Evolutionary conservation across 371 early-diverging fungal species (phyloP), one percentile per base, ranked within the genome.

Genomic region (Syncephalis fuscata): DNA sequence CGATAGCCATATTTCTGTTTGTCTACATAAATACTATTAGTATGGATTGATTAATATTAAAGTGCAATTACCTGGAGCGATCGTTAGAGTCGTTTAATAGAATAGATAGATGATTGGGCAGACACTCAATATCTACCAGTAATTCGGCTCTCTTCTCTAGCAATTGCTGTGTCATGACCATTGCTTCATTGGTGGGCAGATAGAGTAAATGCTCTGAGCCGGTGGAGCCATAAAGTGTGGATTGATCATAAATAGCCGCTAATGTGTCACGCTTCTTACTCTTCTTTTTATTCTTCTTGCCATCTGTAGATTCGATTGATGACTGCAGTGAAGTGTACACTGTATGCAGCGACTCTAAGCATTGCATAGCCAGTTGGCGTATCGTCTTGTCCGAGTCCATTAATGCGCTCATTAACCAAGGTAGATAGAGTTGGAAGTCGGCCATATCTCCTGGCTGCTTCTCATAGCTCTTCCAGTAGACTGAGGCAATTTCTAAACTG

Each of bases 401-500:
- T 39, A 90, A 63, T 3, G 74, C 66, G 25, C 80, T 65, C 32
- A 92, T 53, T n/a, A 90, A 53, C 1, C 69, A 61, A 8, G 92
- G 91, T 1, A 90, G 55, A 23, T 82, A 46, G n/a, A 86, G 66
- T 63, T 92, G 92, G 63, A 74, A 85, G 56, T 88, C 94, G 5
- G 57, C 50, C 15, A 53, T 60, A 4, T 52, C 48, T 4, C 61
- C 57, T 7, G n/a, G n/a, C n/a, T 32, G 32, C 11, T 32, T 11
- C 7, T 4, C 32, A 48, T 70, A 68, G 1, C 72, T 68, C 3
- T 58, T 46, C 20, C 85, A 61, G 37, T 73, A 74, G 3, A 73
- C 68, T 36, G 65, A 62, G 25, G 80, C 70, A 17, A 82, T 66
- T 50, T 82, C 73, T 27, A 85, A 60, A 0, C 78, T 62, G 26